A percentile compares a stretch with the other conserved stretches of the same genome.
Evolutionary conservation across 495 filamentous ascomycete genomes (phyloP).

Genomic region (Aspergillus incahuasiensis): DNA sequence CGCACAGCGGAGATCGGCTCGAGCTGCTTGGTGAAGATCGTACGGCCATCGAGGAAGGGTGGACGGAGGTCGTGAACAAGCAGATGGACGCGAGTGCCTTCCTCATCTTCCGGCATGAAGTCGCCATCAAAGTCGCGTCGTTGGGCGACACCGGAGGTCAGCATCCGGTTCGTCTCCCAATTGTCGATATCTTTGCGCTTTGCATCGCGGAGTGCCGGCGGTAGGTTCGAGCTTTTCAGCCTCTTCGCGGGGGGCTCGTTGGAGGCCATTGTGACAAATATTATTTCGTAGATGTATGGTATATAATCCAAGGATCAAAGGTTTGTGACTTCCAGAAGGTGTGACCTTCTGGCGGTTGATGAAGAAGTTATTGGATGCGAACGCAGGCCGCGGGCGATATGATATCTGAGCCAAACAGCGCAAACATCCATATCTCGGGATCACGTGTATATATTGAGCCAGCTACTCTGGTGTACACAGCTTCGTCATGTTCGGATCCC

Average conservation of each 20-base stretch:
- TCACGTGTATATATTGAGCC: conserved; percentile 17
- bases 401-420: conserved; percentile 7
- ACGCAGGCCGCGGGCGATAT: conserved; percentile 7
- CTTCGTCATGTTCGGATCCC: no score
- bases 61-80: conserved; percentile 92
- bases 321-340: conserved; percentile 4
- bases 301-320: not conserved
- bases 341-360: conserved; percentile 7
- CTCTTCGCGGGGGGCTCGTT: conserved; percentile 42
- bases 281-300: not conserved
- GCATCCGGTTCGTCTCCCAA: conserved; percentile 98
- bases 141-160: conserved; percentile 93
- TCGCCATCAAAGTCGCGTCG: conserved; percentile 72
- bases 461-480: no score
- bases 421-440: conserved; percentile 5
- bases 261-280: conserved; percentile 29
- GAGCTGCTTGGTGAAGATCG: conserved; percentile 94
- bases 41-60: conserved; percentile 92
- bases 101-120: conserved; percentile 87
- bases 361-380: not conserved
- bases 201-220: conserved; percentile 40
- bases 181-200: conserved; percentile 93
- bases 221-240: conserved; percentile 40
- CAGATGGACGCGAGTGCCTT: conserved; percentile 84
- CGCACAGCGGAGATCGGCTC: conserved; percentile 91